Percentiles rank a stretch among this genome's conserved stretches.
Conservation (phyloP, 495 filamentous ascomycete genomes). For the Rhypophila decipiens region DNA sequence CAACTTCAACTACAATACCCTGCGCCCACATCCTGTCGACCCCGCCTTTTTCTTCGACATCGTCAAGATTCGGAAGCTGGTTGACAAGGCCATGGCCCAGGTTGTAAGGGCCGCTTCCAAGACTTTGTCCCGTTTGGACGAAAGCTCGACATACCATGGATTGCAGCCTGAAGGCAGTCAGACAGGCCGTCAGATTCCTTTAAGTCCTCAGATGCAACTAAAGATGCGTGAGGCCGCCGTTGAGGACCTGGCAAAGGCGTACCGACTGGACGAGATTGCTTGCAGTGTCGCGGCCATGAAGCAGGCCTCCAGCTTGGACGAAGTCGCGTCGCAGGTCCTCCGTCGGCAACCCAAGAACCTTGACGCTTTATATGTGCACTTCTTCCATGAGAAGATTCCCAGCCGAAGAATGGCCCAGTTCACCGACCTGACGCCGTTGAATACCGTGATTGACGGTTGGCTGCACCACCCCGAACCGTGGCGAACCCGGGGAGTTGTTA, state of each 20-base stretch:
- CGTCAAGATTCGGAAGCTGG: slow-evolving; percentile 67
- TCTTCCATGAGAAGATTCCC: slow-evolving; percentile 84
- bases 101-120: slow-evolving; percentile 70
- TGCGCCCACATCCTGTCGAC: slow-evolving; percentile 69
- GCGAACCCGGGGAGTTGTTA: slow-evolving; percentile 64
- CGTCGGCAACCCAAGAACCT: slow-evolving; percentile 54
- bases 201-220: slow-evolving; percentile 67
- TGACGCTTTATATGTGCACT: slow-evolving; percentile 77
- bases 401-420: slow-evolving; percentile 67
- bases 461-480: slow-evolving; percentile 59
- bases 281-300: slow-evolving; percentile 80
- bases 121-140: slow-evolving; percentile 54
- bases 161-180: slow-evolving; percentile 53
- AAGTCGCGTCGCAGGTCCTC: slow-evolving; percentile 67
- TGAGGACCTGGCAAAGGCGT: slow-evolving; percentile 67
- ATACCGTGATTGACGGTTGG: slow-evolving; percentile 57
- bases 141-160: slow-evolving; percentile 52
- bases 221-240: slow-evolving; percentile 71
- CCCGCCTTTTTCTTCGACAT: slow-evolving; percentile 77
- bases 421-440: slow-evolving; percentile 56
- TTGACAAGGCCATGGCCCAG: slow-evolving; percentile 71
- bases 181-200: slow-evolving; percentile 51
- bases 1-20: slow-evolving; percentile 68
- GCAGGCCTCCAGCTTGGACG: slow-evolving; percentile 67
- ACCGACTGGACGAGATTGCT: slow-evolving; percentile 72